Evolutionary conservation across 2,329 filamentous ascomycete species (phyloP).

Genomic region (Sporothrix protearum): DNA sequence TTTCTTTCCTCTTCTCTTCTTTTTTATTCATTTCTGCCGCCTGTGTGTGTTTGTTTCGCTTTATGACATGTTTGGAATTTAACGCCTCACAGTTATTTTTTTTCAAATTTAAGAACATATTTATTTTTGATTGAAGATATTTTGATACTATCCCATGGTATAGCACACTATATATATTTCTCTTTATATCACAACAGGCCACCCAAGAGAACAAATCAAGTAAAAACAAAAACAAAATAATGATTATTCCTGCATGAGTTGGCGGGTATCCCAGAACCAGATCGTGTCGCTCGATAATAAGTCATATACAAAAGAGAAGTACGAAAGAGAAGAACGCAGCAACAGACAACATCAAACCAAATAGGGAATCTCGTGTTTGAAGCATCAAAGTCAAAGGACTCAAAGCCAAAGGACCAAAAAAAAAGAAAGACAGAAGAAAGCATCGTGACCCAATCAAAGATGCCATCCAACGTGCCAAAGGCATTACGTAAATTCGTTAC

Average conservation of each 20-base stretch:
- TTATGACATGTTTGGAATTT: too few relatives aligned
- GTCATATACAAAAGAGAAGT: conserved; percentile 1
- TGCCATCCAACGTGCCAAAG: background rate
- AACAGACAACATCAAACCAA: background rate
- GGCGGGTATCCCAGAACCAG: conserved; percentile 3
- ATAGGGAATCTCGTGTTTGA: background rate
- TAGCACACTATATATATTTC: too few relatives aligned
- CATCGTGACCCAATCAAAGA: background rate
- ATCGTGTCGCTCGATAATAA: conserved; percentile 10
- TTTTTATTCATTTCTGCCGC: too few relatives aligned
- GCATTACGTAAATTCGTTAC: background rate
- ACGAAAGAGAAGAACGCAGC: background rate
- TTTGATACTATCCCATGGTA: too few relatives aligned
- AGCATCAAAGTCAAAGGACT: background rate
- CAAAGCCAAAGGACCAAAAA: background rate
- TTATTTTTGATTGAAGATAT: too few relatives aligned
- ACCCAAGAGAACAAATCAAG: background rate
- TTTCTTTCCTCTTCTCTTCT: background rate
- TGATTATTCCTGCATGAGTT: background rate
- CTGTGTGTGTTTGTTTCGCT: too few relatives aligned
- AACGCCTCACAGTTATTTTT: too few relatives aligned
- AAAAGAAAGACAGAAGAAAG: background rate
- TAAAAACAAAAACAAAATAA: background rate
- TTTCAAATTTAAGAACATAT: too few relatives aligned
- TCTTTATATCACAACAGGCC: background rate